Conservation (phyloP, 2,329 filamentous ascomycete species). For the Calonectria leucothoes region DNA sequence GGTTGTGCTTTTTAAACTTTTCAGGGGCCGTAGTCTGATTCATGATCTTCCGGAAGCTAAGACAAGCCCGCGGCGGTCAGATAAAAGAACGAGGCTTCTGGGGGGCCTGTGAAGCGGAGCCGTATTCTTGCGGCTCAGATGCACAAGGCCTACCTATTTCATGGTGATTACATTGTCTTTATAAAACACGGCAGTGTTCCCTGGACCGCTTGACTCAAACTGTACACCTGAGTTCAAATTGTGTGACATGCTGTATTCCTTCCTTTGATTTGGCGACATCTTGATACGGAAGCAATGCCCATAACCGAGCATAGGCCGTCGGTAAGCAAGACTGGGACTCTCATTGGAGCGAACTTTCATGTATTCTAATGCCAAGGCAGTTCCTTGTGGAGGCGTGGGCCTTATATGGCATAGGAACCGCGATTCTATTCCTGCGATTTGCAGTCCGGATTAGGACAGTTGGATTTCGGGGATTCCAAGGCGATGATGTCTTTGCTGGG, state of each 20-base stretch:
- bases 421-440: conserved; percentile 47
- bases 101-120: neutral
- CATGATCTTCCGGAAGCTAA: neutral
- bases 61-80: neutral
- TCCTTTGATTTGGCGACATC: neutral
- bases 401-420: conserved; percentile 46
- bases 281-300: conserved; percentile 5
- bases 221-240: too few species aligned
- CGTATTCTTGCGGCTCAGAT: neutral
- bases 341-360: too few species aligned
- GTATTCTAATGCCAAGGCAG: neutral
- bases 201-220: neutral
- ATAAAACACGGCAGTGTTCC: neutral
- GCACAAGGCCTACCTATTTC: too few species aligned
- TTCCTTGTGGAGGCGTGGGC: conserved; percentile 47
- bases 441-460: conserved; percentile 51
- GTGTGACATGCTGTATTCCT: neutral
- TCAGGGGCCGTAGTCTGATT: neutral
- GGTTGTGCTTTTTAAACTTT: neutral
- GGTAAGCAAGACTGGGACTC: neutral
- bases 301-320: conserved; percentile 19
- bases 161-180: neutral
- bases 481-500: conserved; percentile 52
- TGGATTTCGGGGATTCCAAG: conserved; percentile 48
- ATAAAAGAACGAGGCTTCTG: neutral